These are phyloP conservation scores for Venturia asperata DNA, from an alignment of 2,329 filamentous ascomycete species.

Conservation along the genomic window DNA sequence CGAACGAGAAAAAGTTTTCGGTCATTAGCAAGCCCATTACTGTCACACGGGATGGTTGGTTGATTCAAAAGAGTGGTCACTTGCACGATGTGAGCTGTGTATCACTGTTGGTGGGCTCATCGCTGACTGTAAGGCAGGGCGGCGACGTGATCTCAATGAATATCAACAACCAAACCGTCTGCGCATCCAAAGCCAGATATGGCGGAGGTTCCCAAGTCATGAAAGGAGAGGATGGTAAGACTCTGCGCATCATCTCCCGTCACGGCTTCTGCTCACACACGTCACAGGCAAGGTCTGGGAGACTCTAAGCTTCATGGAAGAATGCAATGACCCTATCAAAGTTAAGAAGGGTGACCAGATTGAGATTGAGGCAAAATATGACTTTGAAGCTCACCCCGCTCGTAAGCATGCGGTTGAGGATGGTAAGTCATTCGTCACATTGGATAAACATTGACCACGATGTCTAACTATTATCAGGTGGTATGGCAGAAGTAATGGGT, in stretches of 20 bases:
- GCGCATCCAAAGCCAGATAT: conserved; percentile 16
- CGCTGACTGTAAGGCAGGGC: not conserved
- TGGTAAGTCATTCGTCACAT: not conserved
- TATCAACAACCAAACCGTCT: conserved; percentile 5
- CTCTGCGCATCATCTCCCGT: not conserved
- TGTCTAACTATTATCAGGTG: not conserved
- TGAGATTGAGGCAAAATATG: conserved; percentile 9
- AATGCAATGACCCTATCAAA: conserved; percentile 15
- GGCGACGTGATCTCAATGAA: not conserved
- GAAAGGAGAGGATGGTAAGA: conserved; percentile 1
- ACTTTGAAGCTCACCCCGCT: conserved; percentile 12
- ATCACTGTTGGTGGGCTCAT: not conserved
- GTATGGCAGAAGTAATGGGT: conserved; percentile 9
- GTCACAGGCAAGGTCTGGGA: conserved; percentile 8
- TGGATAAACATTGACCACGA: not conserved
- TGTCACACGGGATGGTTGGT: not conserved
- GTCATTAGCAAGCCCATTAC: not conserved
- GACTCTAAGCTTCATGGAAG: not conserved
- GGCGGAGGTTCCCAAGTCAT: conserved; percentile 6
- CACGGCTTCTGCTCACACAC: not conserved
- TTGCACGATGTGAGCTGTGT: not conserved
- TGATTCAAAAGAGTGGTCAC: conserved; percentile 1
- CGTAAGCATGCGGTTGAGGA: conserved; percentile 8
- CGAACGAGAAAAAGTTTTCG: not conserved
- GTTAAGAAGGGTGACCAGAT: conserved; percentile 13